Base-by-base conservation (phyloP, 148 eudicot species). In the Camellia granthamiana region DNA sequence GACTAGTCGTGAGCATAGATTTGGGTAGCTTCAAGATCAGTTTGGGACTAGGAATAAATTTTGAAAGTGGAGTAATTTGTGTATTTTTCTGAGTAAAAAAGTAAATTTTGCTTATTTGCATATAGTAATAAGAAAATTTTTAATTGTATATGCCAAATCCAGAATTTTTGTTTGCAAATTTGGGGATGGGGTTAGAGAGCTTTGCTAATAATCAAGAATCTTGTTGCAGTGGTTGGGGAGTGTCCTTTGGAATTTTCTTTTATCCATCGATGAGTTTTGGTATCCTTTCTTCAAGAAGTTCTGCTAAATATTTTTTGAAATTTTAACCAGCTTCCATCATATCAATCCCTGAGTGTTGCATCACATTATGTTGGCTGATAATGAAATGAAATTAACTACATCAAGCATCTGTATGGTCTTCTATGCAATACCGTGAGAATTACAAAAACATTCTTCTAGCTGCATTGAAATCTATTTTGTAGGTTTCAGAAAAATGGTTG, bases 401-500 rank as follows among this genome's bases (percentile, higher is more conserved):
- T 64, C 71, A 77, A 77, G 70, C 19, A 14, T 23, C 3, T 46
- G 8, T 41, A n/a, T 43, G 55, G 10, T 21, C 10, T 49, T 77
- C 59, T 59, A 64, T 77, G 23, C 73, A 42, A 54, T 66, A 21
- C 72, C 62, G 52, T 66, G 80, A 52, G 60, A 18, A 15, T 46
- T 38, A 7, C 21, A 7, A 38, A 41, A 56, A 42, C 38, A 56
- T 58, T 41, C 52, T 75, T 23, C 52, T 59, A 42, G 78, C 78
- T 59, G 52, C 52, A 3, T 41, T 60, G n/a, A 18, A 5, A 75
- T 58, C 52, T 59, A n/a, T 62, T 52, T n/a, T 41, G 30, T 11
- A 49, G 38, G 61, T 15, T 49, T 19, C 62, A 41, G 65, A 44
- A 77, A 79, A 74, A 83, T 69, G 82, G 78, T 68, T n/a, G 60